A percentile compares a stretch with the other conserved stretches of the same genome.
phyloP scores from a whole-genome alignment of 1,139 yeast species.

The Nematodospora anomalae region DNA sequence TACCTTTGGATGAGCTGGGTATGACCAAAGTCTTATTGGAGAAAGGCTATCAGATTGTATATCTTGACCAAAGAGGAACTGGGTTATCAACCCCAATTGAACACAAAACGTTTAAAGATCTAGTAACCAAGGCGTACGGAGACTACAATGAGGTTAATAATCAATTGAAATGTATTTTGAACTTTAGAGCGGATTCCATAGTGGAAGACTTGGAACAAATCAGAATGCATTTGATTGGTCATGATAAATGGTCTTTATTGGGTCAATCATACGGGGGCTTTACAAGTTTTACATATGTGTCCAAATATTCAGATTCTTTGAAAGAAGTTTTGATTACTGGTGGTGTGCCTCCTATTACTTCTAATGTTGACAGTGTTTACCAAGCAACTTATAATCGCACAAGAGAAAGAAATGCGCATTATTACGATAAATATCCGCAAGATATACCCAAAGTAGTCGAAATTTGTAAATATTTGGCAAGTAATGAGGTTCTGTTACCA shows the following conservation, averaged over 20 bases:
- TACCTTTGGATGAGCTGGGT: constrained; percentile 36
- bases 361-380: constrained; percentile 49
- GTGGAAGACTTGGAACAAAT: constrained; percentile 51
- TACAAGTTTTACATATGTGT: constrained; percentile 49
- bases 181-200: constrained; percentile 54
- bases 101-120: constrained; percentile 23
- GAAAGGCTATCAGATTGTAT: constrained; percentile 47
- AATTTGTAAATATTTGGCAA: constrained; percentile 36
- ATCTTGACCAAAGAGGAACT: constrained; percentile 60
- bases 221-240: constrained; percentile 35
- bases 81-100: constrained; percentile 52
- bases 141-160: constrained; percentile 16
- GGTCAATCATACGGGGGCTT: constrained; percentile 66
- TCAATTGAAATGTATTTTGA: constrained; percentile 38
- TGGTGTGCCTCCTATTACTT: constrained; percentile 55
- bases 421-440: constrained; percentile 48
- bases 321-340: constrained; percentile 50
- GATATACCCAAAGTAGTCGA: constrained; percentile 39
- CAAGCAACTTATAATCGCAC: constrained; percentile 47
- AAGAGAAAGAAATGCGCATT: constrained; percentile 47
- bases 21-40: constrained; percentile 39
- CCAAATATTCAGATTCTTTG: constrained; percentile 41
- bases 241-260: constrained; percentile 46
- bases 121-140: constrained; percentile 19
- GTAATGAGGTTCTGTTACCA: constrained; percentile 37